These are phyloP conservation scores for Pulicaria dysenterica DNA, from an alignment of 129 eudicot species.

Conservation along the genomic window DNA sequence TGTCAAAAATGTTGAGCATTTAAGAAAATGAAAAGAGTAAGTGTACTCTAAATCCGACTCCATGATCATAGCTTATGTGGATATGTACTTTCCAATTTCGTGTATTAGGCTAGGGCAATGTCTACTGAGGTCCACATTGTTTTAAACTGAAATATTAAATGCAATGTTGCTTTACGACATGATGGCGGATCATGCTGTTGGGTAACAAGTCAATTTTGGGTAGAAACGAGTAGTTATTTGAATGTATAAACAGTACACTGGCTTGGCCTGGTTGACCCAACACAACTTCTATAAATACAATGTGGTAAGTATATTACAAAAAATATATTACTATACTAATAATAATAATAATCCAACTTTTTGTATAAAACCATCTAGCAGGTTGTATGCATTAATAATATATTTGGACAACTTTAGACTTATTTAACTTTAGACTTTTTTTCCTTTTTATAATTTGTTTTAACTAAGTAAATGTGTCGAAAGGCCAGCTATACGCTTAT, in stretches of 20 bases:
- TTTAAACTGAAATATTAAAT: not conserved
- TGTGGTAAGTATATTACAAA: not conserved
- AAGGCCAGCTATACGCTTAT: not conserved
- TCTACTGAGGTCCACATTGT: conserved; percentile 1
- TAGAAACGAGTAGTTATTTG: not conserved
- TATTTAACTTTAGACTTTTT: not conserved
- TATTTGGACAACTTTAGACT: not conserved
- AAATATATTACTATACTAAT: not conserved
- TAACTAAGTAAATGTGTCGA: not conserved
- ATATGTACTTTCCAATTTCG: not conserved
- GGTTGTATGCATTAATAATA: not conserved
- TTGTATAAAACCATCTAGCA: not conserved
- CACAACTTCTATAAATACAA: not conserved
- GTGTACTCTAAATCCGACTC: not conserved
- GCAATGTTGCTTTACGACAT: not conserved
- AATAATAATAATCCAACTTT: not conserved
- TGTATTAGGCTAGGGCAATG: conserved; percentile 3
- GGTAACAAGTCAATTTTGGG: not conserved
- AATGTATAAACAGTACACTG: not conserved
- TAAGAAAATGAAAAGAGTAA: not conserved
- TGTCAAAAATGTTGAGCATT: conserved; percentile 2
- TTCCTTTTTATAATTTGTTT: not conserved
- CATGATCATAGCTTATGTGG: not conserved
- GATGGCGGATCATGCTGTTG: not conserved
- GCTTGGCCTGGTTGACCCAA: not conserved